Evolutionary conservation across 2,329 filamentous ascomycete genomes (phyloP), one percentile per base, ranked within the genome.

Genomic region (Fusarium marasasianum): DNA sequence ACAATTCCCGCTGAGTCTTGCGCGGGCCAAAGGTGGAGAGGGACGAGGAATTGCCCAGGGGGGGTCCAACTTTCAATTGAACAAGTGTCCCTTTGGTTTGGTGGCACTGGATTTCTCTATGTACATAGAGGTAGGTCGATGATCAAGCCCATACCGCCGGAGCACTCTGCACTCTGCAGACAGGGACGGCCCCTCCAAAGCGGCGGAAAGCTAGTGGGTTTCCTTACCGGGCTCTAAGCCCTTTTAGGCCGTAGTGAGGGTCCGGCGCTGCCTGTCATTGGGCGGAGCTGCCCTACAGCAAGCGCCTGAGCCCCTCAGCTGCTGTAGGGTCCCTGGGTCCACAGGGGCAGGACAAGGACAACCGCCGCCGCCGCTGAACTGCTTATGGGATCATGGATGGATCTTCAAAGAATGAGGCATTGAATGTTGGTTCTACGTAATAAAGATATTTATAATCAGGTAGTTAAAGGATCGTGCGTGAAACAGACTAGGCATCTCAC

Each of bases 31-130:
- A 65, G 62, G 67, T 61, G 71, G 66, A 58, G 70, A 58, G 70
- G 65, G 47, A 38, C 20, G 55, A 33, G 45, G 69, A 47, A 50
- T 22, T 33, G 57, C 57, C 69, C 41, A 47, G 66, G 69, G 69
- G 48, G 50, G 64, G 60, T 48, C 65, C 66, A 70, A 47, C 67
- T 58, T 67, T 80, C 79, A 84, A 84, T 82, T 83, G 83, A 83
- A 84, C 83, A 84, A 84, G 83, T 84, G 83, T 84, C 83, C 83
- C 81, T 78, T 83, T 82, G 75, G 63, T 56, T 55, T 72, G 62
- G 66, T 74, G 74, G 72, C 68, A 75, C 66, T 48, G 67, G 58
- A 50, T 57, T 26, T 44, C 38, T 59, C 26, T 44, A 35, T 35
- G 33, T 35, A 35, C 33, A 35, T 35, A 35, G 8, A 35, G 33